Evolutionary conservation across 345 rosid species (phyloP).

Genomic region (Salix koriyanagi): DNA sequence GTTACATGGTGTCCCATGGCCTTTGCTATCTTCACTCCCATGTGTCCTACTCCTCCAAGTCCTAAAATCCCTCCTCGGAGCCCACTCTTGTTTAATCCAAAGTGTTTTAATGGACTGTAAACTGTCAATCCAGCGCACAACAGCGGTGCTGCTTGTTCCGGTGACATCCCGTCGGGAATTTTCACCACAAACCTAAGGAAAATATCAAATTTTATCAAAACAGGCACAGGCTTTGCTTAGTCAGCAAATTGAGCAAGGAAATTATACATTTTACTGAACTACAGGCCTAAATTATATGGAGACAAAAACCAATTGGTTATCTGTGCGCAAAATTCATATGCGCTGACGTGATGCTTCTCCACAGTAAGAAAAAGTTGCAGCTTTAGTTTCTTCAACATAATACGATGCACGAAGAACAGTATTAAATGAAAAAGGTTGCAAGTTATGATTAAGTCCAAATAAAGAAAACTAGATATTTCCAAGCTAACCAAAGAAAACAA

Average conservation of each 20-base stretch:
- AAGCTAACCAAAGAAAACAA: background rate
- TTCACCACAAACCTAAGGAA: slow-evolving; percentile 65
- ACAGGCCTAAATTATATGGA: background rate
- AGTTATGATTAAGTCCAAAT: background rate
- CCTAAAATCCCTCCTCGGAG: slow-evolving; percentile 82
- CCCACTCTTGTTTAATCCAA: slow-evolving; percentile 59
- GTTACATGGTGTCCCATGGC: slow-evolving; percentile 95
- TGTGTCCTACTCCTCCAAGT: slow-evolving; percentile 95
- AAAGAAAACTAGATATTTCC: background rate
- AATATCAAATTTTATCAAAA: background rate
- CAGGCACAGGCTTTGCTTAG: background rate
- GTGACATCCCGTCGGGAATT: slow-evolving; percentile 80
- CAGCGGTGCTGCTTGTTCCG: slow-evolving; percentile 85
- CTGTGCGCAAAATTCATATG: background rate
- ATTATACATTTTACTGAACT: background rate
- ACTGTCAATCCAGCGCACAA: slow-evolving; percentile 86
- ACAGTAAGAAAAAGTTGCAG: background rate
- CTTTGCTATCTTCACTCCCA: slow-evolving; percentile 94
- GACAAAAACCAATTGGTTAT: background rate
- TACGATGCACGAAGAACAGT: background rate
- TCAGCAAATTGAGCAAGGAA: background rate
- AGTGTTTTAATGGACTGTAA: slow-evolving; percentile 83
- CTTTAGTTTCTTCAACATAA: background rate
- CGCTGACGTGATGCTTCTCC: background rate
- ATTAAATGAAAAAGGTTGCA: background rate